A percentile compares a stretch with the other conserved stretches of the same genome.
phyloP scores from a whole-genome alignment of 2,329 filamentous ascomycete species.

The Fusarium sublunatum region DNA sequence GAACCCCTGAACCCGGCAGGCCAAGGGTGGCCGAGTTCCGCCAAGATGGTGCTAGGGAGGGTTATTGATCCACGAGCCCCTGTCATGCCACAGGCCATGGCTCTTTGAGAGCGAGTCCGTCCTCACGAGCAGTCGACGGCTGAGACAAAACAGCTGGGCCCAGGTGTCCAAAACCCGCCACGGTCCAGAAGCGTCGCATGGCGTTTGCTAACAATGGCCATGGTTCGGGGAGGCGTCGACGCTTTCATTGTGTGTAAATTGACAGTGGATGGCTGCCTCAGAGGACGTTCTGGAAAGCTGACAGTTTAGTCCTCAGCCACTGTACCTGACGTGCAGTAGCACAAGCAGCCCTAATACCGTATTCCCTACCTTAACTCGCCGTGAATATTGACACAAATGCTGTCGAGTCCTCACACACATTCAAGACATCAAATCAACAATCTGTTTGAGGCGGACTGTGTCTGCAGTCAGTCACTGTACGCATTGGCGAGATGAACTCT shows the following conservation, averaged over 20 bases:
- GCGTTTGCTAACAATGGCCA: constrained; percentile 6
- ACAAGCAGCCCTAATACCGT: neutral
- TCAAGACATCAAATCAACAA: constrained; percentile 1
- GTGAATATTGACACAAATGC: neutral
- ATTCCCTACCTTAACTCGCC: neutral
- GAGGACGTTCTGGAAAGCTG: constrained; percentile 7
- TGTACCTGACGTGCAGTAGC: neutral
- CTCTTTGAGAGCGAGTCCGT: constrained; percentile 16
- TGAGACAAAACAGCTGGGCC: constrained; percentile 27
- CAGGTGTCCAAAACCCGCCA: constrained; percentile 20
- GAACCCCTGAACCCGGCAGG: constrained; percentile 36
- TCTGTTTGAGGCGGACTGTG: neutral
- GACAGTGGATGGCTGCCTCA: neutral
- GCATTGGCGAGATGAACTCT: constrained; percentile 23
- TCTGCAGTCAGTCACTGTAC: neutral
- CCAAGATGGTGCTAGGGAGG: constrained; percentile 36
- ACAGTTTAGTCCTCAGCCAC: constrained; percentile 14
- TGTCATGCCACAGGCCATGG: constrained; percentile 9
- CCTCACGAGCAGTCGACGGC: constrained; percentile 22
- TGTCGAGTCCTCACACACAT: neutral
- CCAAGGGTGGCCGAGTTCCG: constrained; percentile 26
- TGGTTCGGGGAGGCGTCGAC: neutral
- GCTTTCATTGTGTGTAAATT: constrained; percentile 1
- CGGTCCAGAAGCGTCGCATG: constrained; percentile 27
- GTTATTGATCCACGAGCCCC: constrained; percentile 23